A percentile compares a stretch with the other conserved stretches of the same genome.
These are phyloP conservation scores for Marsdenia floribunda DNA, from an alignment of 257 asterid genomes.

Conservation along the genomic window DNA sequence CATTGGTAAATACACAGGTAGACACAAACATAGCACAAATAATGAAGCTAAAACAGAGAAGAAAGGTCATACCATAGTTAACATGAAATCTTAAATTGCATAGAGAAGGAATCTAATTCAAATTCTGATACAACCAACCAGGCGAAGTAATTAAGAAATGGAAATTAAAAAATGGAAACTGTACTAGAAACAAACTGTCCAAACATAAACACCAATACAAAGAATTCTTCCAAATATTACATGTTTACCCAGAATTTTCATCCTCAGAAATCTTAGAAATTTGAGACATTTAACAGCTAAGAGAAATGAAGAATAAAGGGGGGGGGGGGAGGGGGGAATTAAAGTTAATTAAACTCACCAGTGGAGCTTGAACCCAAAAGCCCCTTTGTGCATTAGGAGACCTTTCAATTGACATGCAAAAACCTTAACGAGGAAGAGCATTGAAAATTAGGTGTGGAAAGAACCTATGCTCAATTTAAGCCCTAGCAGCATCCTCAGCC, in stretches of 20 bases:
- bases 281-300: background rate
- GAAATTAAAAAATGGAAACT: background rate
- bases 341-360: constrained; percentile 50
- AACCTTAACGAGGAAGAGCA: too few species aligned
- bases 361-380: constrained; percentile 80
- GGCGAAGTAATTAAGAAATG: background rate
- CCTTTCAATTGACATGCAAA: constrained; percentile 66
- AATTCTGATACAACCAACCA: background rate
- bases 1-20: background rate
- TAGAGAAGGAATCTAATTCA: background rate
- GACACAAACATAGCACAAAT: background rate
- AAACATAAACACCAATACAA: background rate
- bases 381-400: constrained; percentile 72
- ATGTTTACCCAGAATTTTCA: constrained; percentile 9
- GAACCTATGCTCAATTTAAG: too few species aligned
- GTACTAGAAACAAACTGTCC: constrained; percentile 2
- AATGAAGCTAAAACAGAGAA: background rate
- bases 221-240: constrained; percentile 10
- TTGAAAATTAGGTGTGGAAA: too few species aligned
- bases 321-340: background rate
- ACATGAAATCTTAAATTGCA: constrained; percentile 8
- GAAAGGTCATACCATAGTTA: background rate
- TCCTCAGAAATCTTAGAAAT: constrained; percentile 11
- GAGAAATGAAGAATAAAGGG: constrained; percentile 10
- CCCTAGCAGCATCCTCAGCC: too few species aligned